Conservation (phyloP, 176 grass and related monocot species). For the Oropetium thomaeum region DNA sequence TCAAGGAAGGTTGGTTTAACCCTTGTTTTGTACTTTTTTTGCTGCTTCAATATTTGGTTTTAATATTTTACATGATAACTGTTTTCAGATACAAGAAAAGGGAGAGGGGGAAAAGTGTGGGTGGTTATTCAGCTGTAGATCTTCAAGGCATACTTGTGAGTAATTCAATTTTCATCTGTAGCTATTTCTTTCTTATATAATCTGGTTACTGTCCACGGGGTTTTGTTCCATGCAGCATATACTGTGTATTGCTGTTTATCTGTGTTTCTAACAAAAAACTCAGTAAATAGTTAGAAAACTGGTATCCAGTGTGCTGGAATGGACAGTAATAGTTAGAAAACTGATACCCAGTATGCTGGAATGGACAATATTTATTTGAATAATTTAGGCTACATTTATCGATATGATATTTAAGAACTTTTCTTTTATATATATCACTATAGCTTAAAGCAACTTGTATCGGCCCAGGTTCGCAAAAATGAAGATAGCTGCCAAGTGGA, state of each 20-base stretch:
- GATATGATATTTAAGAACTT: not conserved
- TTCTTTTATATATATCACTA: not conserved
- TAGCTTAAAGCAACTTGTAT: conserved; percentile 1
- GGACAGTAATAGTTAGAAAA: no score
- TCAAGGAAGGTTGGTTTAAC: conserved; percentile 74
- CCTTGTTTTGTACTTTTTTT: not conserved
- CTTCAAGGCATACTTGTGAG: conserved; percentile 97
- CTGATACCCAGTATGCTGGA: not conserved
- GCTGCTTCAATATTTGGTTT: not conserved
- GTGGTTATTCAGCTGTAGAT: conserved; percentile 74
- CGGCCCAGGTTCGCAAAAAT: conserved; percentile 62
- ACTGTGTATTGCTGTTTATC: not conserved
- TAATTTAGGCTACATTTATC: not conserved
- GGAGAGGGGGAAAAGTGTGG: conserved; percentile 84
- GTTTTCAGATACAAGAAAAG: conserved; percentile 86
- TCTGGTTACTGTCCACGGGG: not conserved
- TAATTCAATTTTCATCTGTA: not conserved
- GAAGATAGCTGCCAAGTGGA: conserved; percentile 38
- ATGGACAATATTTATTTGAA: not conserved
- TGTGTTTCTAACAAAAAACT: not conserved
- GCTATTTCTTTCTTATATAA: not conserved
- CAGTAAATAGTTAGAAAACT: not conserved
- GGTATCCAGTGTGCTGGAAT: not conserved
- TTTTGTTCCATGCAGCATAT: not conserved
- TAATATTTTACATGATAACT: not conserved